These are phyloP conservation scores for Carex parvula DNA, from an alignment of 176 grass and related monocot species.

Conservation along the genomic window DNA sequence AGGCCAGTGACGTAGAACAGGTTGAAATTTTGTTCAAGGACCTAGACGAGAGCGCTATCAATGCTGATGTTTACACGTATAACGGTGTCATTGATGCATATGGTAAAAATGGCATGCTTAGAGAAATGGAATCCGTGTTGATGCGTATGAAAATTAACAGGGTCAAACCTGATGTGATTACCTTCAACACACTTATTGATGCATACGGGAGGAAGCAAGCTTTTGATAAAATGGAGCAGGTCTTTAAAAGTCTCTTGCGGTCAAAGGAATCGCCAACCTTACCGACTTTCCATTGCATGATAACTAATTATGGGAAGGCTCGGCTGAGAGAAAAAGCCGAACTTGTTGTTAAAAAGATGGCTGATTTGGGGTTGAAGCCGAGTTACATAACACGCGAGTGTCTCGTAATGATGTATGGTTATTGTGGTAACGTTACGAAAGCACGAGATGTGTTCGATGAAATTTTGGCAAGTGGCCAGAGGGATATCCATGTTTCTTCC, in stretches of 20 bases:
- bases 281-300: slow-evolving; percentile 94
- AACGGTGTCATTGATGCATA: slow-evolving; percentile 84
- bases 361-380: slow-evolving; percentile 69
- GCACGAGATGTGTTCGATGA: slow-evolving; percentile 72
- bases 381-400: slow-evolving; percentile 85
- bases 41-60: slow-evolving; percentile 63
- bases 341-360: slow-evolving; percentile 61
- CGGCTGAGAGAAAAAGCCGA: slow-evolving; percentile 77
- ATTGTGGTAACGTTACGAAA: slow-evolving; percentile 59
- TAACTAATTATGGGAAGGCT: slow-evolving; percentile 93
- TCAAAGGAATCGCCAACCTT: slow-evolving; percentile 82
- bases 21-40: slow-evolving; percentile 85
- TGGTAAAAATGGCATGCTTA: slow-evolving; percentile 88
- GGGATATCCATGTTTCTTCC: slow-evolving; percentile 50
- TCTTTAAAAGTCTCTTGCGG: slow-evolving; percentile 76
- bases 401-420: slow-evolving; percentile 65
- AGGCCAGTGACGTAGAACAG: slow-evolving; percentile 60
- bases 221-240: slow-evolving; percentile 98
- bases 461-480: slow-evolving; percentile 46
- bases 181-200: slow-evolving; percentile 94
- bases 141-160: slow-evolving; percentile 73
- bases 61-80: slow-evolving; percentile 71
- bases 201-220: slow-evolving; percentile 70
- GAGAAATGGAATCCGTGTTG: slow-evolving; percentile 84
- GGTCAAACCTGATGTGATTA: slow-evolving; percentile 82